A percentile compares a stretch with the other conserved stretches of the same genome.
Evolutionary conservation across 139 green algal genomes (phyloP).

Genomic region (Microglena sp.): DNA sequence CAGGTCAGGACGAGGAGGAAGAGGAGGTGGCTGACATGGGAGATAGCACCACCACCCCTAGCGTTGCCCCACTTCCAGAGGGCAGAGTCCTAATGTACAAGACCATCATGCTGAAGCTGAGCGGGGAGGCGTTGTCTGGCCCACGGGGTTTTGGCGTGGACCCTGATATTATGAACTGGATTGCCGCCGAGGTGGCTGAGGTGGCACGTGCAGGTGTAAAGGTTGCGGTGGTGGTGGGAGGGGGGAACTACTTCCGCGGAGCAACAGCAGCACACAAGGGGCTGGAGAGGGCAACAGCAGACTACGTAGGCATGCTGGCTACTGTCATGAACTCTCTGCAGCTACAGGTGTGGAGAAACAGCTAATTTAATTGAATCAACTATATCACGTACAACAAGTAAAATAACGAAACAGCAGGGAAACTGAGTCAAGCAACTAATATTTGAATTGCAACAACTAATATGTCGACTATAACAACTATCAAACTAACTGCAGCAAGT

Average conservation of each 20-base stretch:
- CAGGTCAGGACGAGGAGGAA: no score
- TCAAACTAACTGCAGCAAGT: no score
- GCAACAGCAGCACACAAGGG: conserved; percentile 35
- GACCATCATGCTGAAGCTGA: conserved; percentile 61
- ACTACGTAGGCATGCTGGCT: conserved; percentile 98
- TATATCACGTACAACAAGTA: not conserved
- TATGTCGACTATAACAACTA: no score
- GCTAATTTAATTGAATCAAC: not conserved
- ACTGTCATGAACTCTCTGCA: conserved; percentile 97
- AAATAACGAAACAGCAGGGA: no score
- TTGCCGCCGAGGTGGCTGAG: conserved; percentile 77
- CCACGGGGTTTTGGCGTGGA: conserved; percentile 77
- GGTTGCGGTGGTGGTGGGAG: conserved; percentile 92
- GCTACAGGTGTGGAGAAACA: conserved; percentile 48
- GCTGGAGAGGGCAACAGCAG: conserved; percentile 84
- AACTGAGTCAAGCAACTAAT: no score
- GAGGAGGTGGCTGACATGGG: no score
- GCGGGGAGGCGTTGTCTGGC: conserved; percentile 87
- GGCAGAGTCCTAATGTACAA: conserved; percentile 25
- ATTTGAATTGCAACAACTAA: no score
- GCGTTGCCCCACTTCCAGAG: no score
- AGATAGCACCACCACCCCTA: no score
- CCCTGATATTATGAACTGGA: conserved; percentile 59
- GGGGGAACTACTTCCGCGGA: conserved; percentile 93
- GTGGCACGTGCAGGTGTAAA: conserved; percentile 46